Evolutionary conservation across 2,329 filamentous ascomycete genomes (phyloP), one percentile per base, ranked within the genome.

Genomic region (Trichophyton equinum): DNA sequence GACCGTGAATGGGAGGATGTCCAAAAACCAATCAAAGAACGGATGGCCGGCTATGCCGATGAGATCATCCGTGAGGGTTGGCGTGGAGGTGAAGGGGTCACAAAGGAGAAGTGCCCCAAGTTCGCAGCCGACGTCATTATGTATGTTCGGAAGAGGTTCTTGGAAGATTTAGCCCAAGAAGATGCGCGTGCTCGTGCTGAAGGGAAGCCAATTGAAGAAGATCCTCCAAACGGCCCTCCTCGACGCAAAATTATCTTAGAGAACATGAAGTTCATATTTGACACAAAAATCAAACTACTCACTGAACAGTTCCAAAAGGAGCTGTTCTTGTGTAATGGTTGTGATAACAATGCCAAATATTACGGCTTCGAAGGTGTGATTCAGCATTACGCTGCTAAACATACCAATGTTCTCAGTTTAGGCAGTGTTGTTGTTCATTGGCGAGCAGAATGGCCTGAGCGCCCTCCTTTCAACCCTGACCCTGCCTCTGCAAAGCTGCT

Each of bases 201-300:
- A 59, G 78, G 81, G 38, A 74, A 72, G 64, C 64, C 76, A 60
- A 76, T 77, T 3, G 67, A 72, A 30, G 60, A 70, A 8, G 82
- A 86, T 63, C 78, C 79, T 6, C 74, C 76, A 1, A 75, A 80
- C 63, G 81, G 79, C 0, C 78, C 82, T 5, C 81, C 78, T 66
- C 83, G 79, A 27, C 79, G 82, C 69, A 85, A 80, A 68, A 76
- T 92, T 59, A 87, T 85, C 0, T 74, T 94, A 65, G 88, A 92
- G 69, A 90, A 91, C 68, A 91, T 94, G 88, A 91, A 88, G 72
- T 92, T 86, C 84, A 77, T 91, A 33, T 91, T 88, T 70, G 88
- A 91, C 68, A 82, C 82, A 65, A 91, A 89, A 70, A 79, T 94
- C 69, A 88, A 85, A 68, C 83, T 83, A 25, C 74, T 83, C 60